A percentile compares a stretch with the other conserved stretches of the same genome.
These are phyloP conservation scores for Ceratocystis smalleyi DNA, from an alignment of 2,329 filamentous ascomycete species.

Conservation along the genomic window DNA sequence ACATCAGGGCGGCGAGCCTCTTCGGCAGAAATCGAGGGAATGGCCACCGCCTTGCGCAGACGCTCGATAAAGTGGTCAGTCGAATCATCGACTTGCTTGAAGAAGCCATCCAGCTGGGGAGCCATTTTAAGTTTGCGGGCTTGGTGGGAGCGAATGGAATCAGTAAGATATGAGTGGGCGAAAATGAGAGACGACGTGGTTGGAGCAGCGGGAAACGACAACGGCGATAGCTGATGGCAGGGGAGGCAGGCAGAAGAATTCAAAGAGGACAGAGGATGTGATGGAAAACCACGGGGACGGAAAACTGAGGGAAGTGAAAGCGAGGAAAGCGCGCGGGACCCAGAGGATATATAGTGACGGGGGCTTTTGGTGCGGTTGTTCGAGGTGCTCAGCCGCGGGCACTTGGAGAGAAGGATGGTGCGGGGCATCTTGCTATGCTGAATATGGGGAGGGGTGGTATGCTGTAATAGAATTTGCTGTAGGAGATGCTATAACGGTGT, in stretches of 20 bases:
- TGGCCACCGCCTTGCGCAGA: conserved; percentile 81
- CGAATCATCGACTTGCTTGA: conserved; percentile 75
- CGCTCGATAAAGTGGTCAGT: conserved; percentile 75
- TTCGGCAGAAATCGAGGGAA: conserved; percentile 88
- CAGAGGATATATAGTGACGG: conserved; percentile 12
- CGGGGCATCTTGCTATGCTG: conserved; percentile 28
- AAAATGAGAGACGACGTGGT: conserved; percentile 3
- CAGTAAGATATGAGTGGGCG: conserved; percentile 35
- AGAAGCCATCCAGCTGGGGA: conserved; percentile 78
- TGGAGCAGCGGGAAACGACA: conserved; percentile 2
- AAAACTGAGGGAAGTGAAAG: conserved; percentile 17
- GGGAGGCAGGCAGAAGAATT: conserved; percentile 6
- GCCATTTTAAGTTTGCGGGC: conserved; percentile 55
- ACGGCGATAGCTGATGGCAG: conserved; percentile 1
- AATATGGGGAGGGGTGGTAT: too few species aligned
- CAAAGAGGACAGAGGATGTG: conserved; percentile 13
- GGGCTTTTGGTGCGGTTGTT: conserved; percentile 5
- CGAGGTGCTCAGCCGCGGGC: conserved; percentile 8
- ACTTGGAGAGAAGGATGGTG: conserved; percentile 25
- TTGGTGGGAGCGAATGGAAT: conserved; percentile 41
- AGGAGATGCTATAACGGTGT: too few species aligned
- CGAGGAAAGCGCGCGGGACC: conserved; percentile 13
- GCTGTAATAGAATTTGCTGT: too few species aligned
- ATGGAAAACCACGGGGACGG: conserved; percentile 14
- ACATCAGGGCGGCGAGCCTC: conserved; percentile 81